A percentile compares a stretch with the other conserved stretches of the same genome.
phyloP scores from a whole-genome alignment of 176 grass and related monocot genomes.

The Microstegium vimineum region DNA sequence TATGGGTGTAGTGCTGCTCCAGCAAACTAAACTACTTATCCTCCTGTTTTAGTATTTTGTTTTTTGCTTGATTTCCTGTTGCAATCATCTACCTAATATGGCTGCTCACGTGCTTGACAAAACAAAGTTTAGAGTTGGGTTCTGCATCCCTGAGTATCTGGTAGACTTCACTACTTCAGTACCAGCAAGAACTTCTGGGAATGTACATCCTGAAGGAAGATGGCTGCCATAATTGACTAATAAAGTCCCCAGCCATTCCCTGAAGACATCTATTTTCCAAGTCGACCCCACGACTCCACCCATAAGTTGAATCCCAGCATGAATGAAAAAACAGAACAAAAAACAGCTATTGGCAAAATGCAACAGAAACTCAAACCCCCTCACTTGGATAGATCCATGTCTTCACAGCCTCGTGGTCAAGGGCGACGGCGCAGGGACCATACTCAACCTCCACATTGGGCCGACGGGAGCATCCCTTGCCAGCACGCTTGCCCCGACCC shows the following conservation, averaged over 20 bases:
- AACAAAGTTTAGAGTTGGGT: neutral
- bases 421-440: constrained; percentile 16
- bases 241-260: neutral
- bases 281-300: neutral
- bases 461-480: neutral
- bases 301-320: neutral
- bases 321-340: constrained; percentile 10
- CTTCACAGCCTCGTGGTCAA: constrained; percentile 67
- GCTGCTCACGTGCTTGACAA: neutral
- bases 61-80: neutral
- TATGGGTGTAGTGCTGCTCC: neutral
- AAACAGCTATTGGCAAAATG: neutral
- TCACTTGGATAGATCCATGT: constrained; percentile 94
- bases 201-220: neutral
- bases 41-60: neutral
- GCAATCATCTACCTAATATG: neutral
- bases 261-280: neutral
- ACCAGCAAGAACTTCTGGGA: neutral
- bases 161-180: neutral
- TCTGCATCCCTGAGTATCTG: neutral
- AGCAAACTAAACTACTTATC: neutral
- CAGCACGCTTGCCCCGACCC: neutral
- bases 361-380: neutral
- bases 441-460: neutral
- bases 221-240: neutral